Percentiles rank a stretch among this genome's conserved stretches.
Conservation (phyloP, 164 flowering plant species). For the Vitis rupestris region DNA sequence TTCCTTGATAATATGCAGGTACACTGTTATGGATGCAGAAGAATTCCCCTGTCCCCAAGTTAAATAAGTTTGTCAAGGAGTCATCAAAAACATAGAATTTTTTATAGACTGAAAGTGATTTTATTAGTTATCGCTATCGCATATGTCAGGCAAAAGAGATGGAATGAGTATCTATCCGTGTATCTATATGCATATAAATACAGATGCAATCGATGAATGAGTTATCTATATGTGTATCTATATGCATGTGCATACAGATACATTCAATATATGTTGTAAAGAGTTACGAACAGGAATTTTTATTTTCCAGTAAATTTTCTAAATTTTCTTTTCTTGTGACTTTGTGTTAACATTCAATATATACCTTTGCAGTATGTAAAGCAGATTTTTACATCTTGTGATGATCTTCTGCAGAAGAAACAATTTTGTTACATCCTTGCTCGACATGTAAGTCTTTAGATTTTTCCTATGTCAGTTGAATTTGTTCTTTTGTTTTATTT, state of each 20-base stretch:
- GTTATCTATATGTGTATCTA: too few species aligned
- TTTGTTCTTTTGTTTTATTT: background rate
- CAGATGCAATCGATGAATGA: too few species aligned
- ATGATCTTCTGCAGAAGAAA: slow-evolving; percentile 59
- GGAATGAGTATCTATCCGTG: too few species aligned
- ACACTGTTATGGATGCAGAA: background rate
- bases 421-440: slow-evolving; percentile 92
- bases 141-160: background rate
- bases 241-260: too few species aligned
- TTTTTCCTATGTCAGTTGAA: slow-evolving; percentile 5
- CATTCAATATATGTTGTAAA: too few species aligned
- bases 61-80: too few species aligned
- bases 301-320: too few species aligned
- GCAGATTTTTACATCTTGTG: slow-evolving; percentile 67
- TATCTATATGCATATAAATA: too few species aligned
- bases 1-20: slow-evolving; percentile 87
- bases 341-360: slow-evolving; percentile 5
- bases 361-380: slow-evolving; percentile 69
- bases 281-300: too few species aligned
- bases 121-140: background rate
- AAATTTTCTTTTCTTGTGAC: slow-evolving; percentile 9
- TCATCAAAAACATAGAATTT: too few species aligned
- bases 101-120: too few species aligned
- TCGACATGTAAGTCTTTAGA: slow-evolving; percentile 74
- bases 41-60: too few species aligned